Conservation (phyloP, 1,284 basidiomycete species). For the Sporisorium iseilematis-ciliati region DNA sequence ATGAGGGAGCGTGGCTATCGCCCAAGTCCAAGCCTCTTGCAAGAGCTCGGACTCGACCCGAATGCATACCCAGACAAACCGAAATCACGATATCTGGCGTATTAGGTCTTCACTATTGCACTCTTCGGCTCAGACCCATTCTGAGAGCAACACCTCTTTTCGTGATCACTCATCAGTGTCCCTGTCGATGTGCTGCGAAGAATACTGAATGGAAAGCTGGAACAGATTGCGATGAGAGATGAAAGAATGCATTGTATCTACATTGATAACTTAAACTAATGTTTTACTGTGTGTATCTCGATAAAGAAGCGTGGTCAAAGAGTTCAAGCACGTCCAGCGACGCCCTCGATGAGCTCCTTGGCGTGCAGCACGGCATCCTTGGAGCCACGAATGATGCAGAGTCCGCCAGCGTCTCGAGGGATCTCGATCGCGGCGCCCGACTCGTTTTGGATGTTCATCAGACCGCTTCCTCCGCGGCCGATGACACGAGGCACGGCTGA, state of each 20-base stretch:
- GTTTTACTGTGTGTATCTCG: too few species aligned
- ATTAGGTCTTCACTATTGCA: too few species aligned
- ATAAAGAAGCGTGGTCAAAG: background rate
- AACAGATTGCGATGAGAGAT: slow-evolving; percentile 12
- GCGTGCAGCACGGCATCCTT: slow-evolving; percentile 58
- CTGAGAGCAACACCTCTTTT: too few species aligned
- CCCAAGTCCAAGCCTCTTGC: slow-evolving; percentile 12
- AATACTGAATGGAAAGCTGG: too few species aligned
- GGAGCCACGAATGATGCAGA: slow-evolving; percentile 60
- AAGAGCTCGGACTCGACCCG: slow-evolving; percentile 16
- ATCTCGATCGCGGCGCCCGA: slow-evolving; percentile 61
- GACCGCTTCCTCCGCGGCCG: slow-evolving; percentile 54
- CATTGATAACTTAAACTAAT: slow-evolving; percentile 5
- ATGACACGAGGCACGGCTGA: slow-evolving; percentile 57
- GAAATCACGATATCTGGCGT: background rate
- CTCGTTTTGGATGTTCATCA: slow-evolving; percentile 57
- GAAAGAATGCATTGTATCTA: slow-evolving; percentile 22
- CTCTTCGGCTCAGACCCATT: too few species aligned
- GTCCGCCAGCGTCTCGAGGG: slow-evolving; percentile 53
- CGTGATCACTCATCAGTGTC: too few species aligned
- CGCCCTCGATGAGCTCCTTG: slow-evolving; percentile 53
- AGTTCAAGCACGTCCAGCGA: slow-evolving; percentile 33
- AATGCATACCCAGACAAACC: background rate
- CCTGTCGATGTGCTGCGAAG: too few species aligned
- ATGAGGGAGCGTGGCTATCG: slow-evolving; percentile 53